Conservation (phyloP, 306 rosid genomes). For the Inga laurina region DNA sequence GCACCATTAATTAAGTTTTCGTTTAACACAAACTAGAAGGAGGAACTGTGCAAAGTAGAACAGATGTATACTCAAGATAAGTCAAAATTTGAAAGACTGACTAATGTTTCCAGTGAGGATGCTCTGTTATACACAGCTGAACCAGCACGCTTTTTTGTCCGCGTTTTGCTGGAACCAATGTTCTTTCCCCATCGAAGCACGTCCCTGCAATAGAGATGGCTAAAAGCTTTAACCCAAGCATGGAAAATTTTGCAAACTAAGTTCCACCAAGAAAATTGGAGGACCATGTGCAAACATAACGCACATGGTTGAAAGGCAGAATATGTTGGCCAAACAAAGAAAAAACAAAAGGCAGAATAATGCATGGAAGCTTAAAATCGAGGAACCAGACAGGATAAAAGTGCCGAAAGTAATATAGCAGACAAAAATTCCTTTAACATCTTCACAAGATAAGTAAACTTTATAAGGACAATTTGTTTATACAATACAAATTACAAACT, state of each 20-base stretch:
- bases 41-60: neutral
- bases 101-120: conserved; percentile 90
- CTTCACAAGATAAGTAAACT: neutral
- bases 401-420: neutral
- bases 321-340: neutral
- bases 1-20: neutral
- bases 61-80: neutral
- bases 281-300: neutral
- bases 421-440: neutral
- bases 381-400: neutral
- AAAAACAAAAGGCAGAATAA: neutral
- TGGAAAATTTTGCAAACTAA: conserved; percentile 1
- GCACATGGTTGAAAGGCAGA: neutral
- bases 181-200: conserved; percentile 97
- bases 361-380: neutral
- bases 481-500: neutral
- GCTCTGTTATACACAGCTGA: conserved; percentile 86
- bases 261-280: conserved; percentile 4
- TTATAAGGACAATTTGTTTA: neutral
- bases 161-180: conserved; percentile 57
- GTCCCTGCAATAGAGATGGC: conserved; percentile 54
- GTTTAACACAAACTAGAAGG: conserved; percentile 18
- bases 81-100: conserved; percentile 41
- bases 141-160: conserved; percentile 90
- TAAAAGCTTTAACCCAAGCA: conserved; percentile 21